Evolutionary conservation across 176 grass and related monocot genomes (phyloP).

Genomic region (Lolium perenne): DNA sequence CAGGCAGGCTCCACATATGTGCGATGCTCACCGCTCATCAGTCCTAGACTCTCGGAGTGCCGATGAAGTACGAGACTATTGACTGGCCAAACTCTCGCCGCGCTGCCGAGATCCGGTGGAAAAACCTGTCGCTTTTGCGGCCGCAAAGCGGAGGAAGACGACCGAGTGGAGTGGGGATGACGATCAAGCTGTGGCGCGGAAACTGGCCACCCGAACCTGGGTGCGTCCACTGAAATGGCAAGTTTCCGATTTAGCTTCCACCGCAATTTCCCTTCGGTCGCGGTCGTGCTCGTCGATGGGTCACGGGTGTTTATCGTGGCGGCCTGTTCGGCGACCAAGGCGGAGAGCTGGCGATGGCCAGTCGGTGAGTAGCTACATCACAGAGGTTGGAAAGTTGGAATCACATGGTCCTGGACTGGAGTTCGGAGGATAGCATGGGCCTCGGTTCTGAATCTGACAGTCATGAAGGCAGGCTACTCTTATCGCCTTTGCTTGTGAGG

Average conservation of each 20-base stretch:
- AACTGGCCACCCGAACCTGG: slow-evolving; percentile 17
- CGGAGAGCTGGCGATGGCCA: no score
- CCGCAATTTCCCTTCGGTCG: slow-evolving; percentile 5
- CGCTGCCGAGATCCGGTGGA: background rate
- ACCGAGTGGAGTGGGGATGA: background rate
- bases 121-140: background rate
- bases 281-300: background rate
- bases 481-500: no score
- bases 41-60: background rate
- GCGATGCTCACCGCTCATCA: background rate
- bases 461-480: no score
- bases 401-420: background rate
- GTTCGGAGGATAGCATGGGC: no score
- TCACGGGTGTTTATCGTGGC: background rate
- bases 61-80: background rate
- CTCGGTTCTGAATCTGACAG: background rate
- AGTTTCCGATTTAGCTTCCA: no score
- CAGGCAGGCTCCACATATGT: background rate
- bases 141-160: slow-evolving; percentile 3
- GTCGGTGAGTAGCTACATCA: no score
- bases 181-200: background rate
- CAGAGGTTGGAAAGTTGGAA: background rate
- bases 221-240: slow-evolving; percentile 45
- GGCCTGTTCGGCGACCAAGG: background rate
- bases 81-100: slow-evolving; percentile 2